Evolutionary conservation across 192 early-diverging fungal genomes (phyloP).

Genomic region (Lobosporangium transversale): DNA sequence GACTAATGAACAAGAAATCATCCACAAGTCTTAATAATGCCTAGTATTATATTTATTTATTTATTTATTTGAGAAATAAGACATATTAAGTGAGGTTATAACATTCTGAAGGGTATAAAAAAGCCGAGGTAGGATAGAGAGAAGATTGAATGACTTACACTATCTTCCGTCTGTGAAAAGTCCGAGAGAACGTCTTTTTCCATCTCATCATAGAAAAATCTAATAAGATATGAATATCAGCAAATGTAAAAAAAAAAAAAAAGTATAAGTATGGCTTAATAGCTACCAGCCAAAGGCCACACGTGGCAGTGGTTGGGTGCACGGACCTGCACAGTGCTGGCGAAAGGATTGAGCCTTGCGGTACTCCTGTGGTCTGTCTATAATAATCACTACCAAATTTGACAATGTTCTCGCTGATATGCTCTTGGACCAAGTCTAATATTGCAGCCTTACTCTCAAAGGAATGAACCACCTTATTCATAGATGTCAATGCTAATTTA

Average conservation of each 20-base stretch:
- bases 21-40: slow-evolving; percentile 82
- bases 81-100: neutral
- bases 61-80: neutral
- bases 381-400: slow-evolving; percentile 69
- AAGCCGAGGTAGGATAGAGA: neutral
- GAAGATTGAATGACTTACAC: slow-evolving; percentile 29
- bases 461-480: slow-evolving; percentile 61
- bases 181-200: slow-evolving; percentile 66
- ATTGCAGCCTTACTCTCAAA: slow-evolving; percentile 63
- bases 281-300: too few species aligned
- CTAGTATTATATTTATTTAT: slow-evolving; percentile 19
- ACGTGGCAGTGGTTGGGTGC: too few species aligned
- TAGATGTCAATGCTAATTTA: neutral
- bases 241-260: neutral
- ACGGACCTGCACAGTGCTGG: slow-evolving; percentile 83
- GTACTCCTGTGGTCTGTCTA: slow-evolving; percentile 82
- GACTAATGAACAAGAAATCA: slow-evolving; percentile 85
- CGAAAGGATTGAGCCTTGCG: slow-evolving; percentile 91
- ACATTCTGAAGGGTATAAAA: neutral
- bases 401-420: slow-evolving; percentile 75
- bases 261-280: too few species aligned
- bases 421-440: slow-evolving; percentile 63
- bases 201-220: slow-evolving; percentile 83
- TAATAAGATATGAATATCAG: slow-evolving; percentile 7
- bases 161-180: slow-evolving; percentile 55